Evolutionary conservation across 805 yeast genomes (phyloP), one percentile per base, ranked within the genome.

Genomic region (Ogataea neopini): DNA sequence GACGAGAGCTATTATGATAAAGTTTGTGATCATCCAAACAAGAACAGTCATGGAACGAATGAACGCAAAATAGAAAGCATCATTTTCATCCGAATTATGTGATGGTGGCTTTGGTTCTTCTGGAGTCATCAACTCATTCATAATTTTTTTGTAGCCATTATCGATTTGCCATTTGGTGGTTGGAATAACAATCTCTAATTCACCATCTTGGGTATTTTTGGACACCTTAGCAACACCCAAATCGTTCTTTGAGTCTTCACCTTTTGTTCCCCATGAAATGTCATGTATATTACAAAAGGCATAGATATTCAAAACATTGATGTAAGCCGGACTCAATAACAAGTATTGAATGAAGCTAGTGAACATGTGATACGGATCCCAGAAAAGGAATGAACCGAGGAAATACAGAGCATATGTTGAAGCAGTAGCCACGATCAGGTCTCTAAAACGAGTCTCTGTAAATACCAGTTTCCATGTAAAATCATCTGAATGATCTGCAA

Each of bases 181-280:
- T 7, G 96, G 96, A 26, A 85, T 78, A 53, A 80, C 85, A 62
- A 82, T 74, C 53, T 83, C 85, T 45, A 83, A 76, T 50, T 82
- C 81, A 56, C 86, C 89, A 47, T 77, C 81, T 44, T 73, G 77
- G 33, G 77, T 75, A n/a, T 55, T 52, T 5, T 49, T 50, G 3
- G 88, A 63, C 17, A 58, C 76, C 59, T 84, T 87, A 19, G 96
- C 97, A 38, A 84, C 82, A 50, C 97, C 98, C 58, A 94, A 74
- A 66, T 79, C 96, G 69, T 73, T 79, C 62, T 73, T 81, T 63
- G 81, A 76, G 9, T 80, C 81, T 43, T 84, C 88, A 40, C 96
- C 96, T 66, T 91, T 88, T 3, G 96, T 92, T 64, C 98, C 98
- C 98, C 98, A 92, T 6, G 97, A 87, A 40, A 92, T 83, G 72